phyloP scores from a whole-genome alignment of 2,329 filamentous ascomycete species.

The Capronia coronata region DNA sequence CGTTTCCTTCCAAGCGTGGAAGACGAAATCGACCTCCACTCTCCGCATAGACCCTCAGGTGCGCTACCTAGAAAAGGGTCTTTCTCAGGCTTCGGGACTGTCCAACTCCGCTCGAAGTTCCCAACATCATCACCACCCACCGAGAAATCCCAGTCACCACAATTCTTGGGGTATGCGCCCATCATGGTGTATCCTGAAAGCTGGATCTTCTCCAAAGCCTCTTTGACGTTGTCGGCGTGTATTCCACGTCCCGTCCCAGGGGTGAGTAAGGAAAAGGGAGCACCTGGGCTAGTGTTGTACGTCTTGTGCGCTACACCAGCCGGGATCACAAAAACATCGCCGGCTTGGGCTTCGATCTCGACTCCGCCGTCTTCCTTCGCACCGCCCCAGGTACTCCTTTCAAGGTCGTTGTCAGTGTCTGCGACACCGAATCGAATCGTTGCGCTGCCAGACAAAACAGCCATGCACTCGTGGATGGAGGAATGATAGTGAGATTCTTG shows the following conservation, averaged over 20 bases:
- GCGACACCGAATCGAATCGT: constrained; percentile 51
- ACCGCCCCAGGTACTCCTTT: constrained; percentile 32
- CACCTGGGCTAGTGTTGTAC: constrained; percentile 37
- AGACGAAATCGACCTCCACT: too few relatives aligned
- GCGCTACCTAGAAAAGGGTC: constrained; percentile 45
- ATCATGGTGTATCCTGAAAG: too few relatives aligned
- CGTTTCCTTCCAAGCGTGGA: too few relatives aligned
- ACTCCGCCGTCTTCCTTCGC: constrained; percentile 37
- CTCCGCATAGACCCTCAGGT: constrained; percentile 34
- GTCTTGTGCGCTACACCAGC: constrained; percentile 53
- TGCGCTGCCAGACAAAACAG: constrained; percentile 48
- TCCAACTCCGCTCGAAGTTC: constrained; percentile 43
- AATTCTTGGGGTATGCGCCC: constrained; percentile 42
- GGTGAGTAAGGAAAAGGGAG: constrained; percentile 38
- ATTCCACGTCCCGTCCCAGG: constrained; percentile 38
- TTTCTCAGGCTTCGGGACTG: constrained; percentile 38
- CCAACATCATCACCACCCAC: constrained; percentile 41
- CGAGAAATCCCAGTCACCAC: constrained; percentile 47
- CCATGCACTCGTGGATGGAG: constrained; percentile 52
- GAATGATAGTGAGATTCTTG: constrained; percentile 55
- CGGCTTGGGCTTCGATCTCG: constrained; percentile 43
- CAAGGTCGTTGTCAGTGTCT: constrained; percentile 39
- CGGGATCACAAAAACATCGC: constrained; percentile 55
- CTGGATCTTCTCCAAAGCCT: too few relatives aligned
- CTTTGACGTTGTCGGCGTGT: too few relatives aligned